A percentile compares a stretch with the other conserved stretches of the same genome.
Evolutionary conservation across 306 rosid genomes (phyloP).

Genomic region (Lathyrus oleraceus): DNA sequence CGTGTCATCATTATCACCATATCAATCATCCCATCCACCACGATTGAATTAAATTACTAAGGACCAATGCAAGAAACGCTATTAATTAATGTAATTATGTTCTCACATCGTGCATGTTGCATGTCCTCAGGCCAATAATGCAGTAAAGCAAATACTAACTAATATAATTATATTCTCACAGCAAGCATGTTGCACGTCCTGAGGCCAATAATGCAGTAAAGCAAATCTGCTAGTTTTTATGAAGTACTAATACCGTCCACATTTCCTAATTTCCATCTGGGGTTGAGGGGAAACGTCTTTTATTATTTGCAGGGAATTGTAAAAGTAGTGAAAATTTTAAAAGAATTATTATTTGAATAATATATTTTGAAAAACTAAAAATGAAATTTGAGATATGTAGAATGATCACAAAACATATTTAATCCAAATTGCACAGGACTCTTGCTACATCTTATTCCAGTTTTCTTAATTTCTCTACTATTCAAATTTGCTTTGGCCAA

Average conservation of each 20-base stretch:
- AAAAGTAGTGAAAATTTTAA: no score
- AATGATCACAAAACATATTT: no score
- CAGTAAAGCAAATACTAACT: no score
- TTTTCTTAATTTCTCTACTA: neutral
- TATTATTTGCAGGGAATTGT: neutral
- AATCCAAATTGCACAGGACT: no score
- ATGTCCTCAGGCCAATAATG: neutral
- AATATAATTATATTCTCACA: neutral
- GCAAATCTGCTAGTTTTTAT: neutral
- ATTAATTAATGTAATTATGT: neutral
- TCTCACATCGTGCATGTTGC: neutral
- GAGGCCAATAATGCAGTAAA: neutral
- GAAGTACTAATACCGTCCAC: neutral
- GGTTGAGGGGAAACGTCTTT: neutral
- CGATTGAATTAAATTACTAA: neutral
- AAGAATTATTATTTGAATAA: no score
- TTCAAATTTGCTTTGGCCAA: no score
- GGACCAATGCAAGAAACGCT: neutral
- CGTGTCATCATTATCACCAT: neutral
- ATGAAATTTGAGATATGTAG: no score
- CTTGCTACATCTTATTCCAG: neutral
- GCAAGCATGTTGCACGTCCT: neutral
- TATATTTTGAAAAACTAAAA: no score
- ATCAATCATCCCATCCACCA: neutral
- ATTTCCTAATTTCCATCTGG: neutral